Evolutionary conservation across 1,139 yeast species (phyloP).

Genomic region (Candida mesenterica): DNA sequence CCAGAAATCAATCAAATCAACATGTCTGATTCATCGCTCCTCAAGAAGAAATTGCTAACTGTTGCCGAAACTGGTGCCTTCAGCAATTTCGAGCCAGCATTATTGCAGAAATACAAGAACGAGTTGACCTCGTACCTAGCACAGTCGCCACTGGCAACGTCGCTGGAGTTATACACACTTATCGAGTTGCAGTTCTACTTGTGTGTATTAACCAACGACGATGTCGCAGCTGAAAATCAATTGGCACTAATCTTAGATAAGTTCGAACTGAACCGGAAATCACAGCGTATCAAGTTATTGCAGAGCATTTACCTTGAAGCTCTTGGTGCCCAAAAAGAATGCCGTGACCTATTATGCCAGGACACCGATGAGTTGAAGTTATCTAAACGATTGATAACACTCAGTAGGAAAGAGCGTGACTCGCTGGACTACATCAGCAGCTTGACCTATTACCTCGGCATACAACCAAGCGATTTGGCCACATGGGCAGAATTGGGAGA

Average conservation of each 20-base stretch:
- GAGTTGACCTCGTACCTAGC: slow-evolving; percentile 28
- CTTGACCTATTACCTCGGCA: slow-evolving; percentile 48
- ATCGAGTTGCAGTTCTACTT: slow-evolving; percentile 74
- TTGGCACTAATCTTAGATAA: slow-evolving; percentile 66
- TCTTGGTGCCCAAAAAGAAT: slow-evolving; percentile 36
- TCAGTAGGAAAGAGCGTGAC: slow-evolving; percentile 23
- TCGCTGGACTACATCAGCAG: slow-evolving; percentile 41
- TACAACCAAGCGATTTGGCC: slow-evolving; percentile 70
- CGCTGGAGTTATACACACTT: slow-evolving; percentile 55
- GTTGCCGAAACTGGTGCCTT: slow-evolving; percentile 20
- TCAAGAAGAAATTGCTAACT: slow-evolving; percentile 16
- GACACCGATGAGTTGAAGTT: slow-evolving; percentile 36
- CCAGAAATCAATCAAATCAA: neutral
- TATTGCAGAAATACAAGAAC: slow-evolving; percentile 18
- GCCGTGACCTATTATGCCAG: slow-evolving; percentile 38
- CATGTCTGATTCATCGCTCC: slow-evolving; percentile 1
- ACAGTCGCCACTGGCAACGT: slow-evolving; percentile 30
- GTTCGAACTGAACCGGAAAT: slow-evolving; percentile 47
- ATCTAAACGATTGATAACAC: slow-evolving; percentile 37
- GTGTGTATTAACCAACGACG: slow-evolving; percentile 61
- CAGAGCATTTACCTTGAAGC: slow-evolving; percentile 59
- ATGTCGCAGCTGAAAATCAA: slow-evolving; percentile 65
- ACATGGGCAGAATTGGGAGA: slow-evolving; percentile 77
- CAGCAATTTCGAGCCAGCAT: slow-evolving; percentile 16
- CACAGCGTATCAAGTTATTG: slow-evolving; percentile 59